Conservation (phyloP, 2,329 filamentous ascomycete species). For the Aspergillus niger region DNA sequence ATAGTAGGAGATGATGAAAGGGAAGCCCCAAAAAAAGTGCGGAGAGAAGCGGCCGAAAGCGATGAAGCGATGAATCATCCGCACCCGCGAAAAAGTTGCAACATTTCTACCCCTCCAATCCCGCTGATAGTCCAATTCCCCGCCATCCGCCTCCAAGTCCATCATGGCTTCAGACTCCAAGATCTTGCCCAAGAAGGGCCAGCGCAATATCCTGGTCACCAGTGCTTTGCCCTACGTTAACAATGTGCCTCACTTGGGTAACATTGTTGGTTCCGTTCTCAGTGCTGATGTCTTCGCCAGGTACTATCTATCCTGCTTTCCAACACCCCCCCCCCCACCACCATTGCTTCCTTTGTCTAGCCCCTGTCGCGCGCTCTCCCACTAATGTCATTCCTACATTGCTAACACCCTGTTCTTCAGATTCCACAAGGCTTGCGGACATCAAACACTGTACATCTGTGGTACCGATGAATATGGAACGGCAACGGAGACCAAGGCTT, state of each 20-base stretch:
- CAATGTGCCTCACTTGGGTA: conserved; percentile 81
- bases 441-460: conserved; percentile 81
- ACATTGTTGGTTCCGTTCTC: conserved; percentile 83
- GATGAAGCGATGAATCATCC: conserved; percentile 24
- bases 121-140: conserved; percentile 17
- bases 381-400: background rate
- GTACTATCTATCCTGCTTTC: conserved; percentile 32
- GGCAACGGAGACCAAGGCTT: conserved; percentile 91
- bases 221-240: conserved; percentile 87
- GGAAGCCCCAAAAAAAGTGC: conserved; percentile 34
- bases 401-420: conserved; percentile 40
- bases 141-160: conserved; percentile 18
- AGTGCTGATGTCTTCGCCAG: conserved; percentile 80
- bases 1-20: conserved; percentile 60
- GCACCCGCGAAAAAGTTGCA: conserved; percentile 14
- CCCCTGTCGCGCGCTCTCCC: background rate
- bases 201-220: conserved; percentile 87
- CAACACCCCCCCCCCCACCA: conserved; percentile 59
- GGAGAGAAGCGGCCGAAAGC: background rate
- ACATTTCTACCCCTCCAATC: conserved; percentile 10
- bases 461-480: conserved; percentile 95
- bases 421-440: conserved; percentile 77
- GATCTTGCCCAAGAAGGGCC: conserved; percentile 68
- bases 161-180: conserved; percentile 33
- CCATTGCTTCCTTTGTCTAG: conserved; percentile 58